Evolutionary conservation across 2,329 filamentous ascomycete species (phyloP), one percentile per base, ranked within the genome.

Genomic region (Parafenestella ontariensis): DNA sequence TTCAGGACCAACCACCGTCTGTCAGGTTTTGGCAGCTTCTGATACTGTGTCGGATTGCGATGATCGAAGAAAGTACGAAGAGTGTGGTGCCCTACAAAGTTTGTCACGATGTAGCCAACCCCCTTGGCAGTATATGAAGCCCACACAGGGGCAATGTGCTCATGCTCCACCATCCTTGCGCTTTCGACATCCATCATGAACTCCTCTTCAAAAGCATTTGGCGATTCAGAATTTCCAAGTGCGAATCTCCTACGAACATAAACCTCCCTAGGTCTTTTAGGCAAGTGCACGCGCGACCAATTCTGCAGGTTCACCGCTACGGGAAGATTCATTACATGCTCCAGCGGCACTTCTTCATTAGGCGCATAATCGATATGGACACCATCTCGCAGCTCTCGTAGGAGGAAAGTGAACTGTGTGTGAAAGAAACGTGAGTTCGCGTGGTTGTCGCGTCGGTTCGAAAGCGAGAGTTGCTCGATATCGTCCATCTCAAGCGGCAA

Each of bases 61-160:
- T 84, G 85, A 15, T 86, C 81, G 54, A 92, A 81, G 71, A 91
- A 88, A 0, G 86, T 84, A 64, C 85, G 87, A 33, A 92, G 81
- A 15, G 80, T 89, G 62, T 84, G 85, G 58, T 91, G 88, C 53
- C 83, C 82, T 7, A 87, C 82, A 15, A 89, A 89, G 15, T 85
- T 85, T 49, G 89, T 86, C 17, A 92, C 78, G 21, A 87, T 79
- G 66, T 88, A 92, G 7, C 86, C 88, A 55, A 75, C 78, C 5
- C 82, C 85, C 60, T 85, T 84, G 49, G 87, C 81, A 1, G 83
- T 86, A 69, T 92, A 92, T 0, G 89, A 90, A 2, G 85, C 86
- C 83, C 85, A 91, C 37, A 89, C 84, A 10, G 85, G 86, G n/a
- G 86, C 84, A 53, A 92, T 81, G 68, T 92, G 89, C 39, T 86